phyloP scores from a whole-genome alignment of 176 grass and related monocot genomes.

The Aegilops umbellulata region DNA sequence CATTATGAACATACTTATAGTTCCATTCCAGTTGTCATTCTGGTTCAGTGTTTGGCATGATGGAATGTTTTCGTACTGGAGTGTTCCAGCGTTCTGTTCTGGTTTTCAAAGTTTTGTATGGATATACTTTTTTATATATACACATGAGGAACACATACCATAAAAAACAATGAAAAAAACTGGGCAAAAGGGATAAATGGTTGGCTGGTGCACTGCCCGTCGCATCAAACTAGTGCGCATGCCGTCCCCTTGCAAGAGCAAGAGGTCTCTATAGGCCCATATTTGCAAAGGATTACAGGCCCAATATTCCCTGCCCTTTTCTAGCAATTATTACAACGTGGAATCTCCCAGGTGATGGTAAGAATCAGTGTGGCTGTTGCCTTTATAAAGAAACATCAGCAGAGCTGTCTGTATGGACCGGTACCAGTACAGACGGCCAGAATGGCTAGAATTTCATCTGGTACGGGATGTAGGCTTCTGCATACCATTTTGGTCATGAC shows the following conservation, averaged over 20 bases:
- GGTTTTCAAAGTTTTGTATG: background rate
- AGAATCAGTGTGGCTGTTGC: background rate
- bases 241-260: background rate
- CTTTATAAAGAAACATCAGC: background rate
- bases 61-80: background rate
- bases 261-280: background rate
- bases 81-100: background rate
- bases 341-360: background rate
- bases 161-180: background rate
- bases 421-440: background rate
- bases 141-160: background rate
- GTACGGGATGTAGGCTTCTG: background rate
- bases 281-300: background rate
- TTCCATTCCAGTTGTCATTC: no score
- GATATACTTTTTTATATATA: background rate
- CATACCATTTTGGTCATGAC: background rate
- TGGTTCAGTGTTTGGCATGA: background rate
- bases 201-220: background rate
- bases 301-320: background rate
- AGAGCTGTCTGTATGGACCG: background rate
- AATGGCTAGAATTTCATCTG: background rate
- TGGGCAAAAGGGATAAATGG: background rate
- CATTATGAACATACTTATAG: no score
- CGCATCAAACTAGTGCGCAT: background rate
- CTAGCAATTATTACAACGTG: background rate